Base-by-base conservation (phyloP, 2,329 filamentous ascomycete genomes). In the Alternaria ethzedia region DNA sequence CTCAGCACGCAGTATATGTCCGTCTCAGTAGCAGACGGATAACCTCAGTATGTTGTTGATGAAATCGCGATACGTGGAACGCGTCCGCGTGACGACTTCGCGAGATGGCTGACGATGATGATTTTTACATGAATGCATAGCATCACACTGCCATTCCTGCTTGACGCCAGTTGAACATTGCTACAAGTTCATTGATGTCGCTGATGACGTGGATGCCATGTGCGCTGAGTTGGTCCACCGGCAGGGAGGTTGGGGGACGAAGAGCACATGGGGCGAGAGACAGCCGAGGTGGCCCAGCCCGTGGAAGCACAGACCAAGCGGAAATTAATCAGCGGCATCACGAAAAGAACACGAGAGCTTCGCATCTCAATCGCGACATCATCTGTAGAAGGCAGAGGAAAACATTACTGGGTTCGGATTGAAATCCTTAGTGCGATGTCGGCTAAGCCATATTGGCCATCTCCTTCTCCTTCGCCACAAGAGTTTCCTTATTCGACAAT, bases 401-500 rank as follows among this genome's bases (percentile, higher is more conserved):
- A 9, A 8, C 0, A 20, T 11, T 21, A 13, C 1, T 25, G 9
- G 9, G 5, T 17, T 4, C 4, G 6, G 17, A 21, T 4, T 20
- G 43, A 44, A 44, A 3, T 44, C 3, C 12, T 44, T 44, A 0
- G 43, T 3, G 6, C 17, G 10, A 13, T 21, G 2, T 45, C 8
- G n/a, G 2, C 32, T 56, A 72, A 30, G 64, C 68, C 59, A 73
- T 65, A 30, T 66, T 63, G 3, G 52, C 44, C 13, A 73, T 45
- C 46, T 76, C 73, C 59, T 76, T 77, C 64, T 75, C 75, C 44
- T 70, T 72, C 5, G 72, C 57, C 13, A 74, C 55, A 57, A 68
- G 64, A 3, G 57, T 54, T 10, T 69, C 69, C 59, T 76, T 75
- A 2, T 57, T 44, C 8, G 69, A 67, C 6, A 44, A 56, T 21